Conservation (phyloP, 2,329 filamentous ascomycete species). For the Albifimbria verrucaria region DNA sequence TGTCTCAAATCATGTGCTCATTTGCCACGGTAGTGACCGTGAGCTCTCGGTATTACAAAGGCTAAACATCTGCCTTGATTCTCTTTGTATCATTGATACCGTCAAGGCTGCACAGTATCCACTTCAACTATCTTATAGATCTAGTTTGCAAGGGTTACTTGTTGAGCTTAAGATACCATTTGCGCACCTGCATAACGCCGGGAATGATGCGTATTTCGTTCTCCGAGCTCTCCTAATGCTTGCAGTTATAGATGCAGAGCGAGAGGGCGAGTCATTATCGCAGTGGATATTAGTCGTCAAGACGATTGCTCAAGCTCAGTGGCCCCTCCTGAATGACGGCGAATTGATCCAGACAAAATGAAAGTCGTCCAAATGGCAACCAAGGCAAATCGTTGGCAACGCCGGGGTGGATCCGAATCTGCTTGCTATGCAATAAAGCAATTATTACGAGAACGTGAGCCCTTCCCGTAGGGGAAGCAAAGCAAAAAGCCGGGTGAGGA, state of each 20-base stretch:
- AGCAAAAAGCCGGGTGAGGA: too few relatives aligned
- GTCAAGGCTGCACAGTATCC: slow-evolving; percentile 20
- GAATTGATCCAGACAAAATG: not conserved
- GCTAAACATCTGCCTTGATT: slow-evolving; percentile 12
- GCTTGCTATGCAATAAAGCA: too few relatives aligned
- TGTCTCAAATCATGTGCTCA: slow-evolving; percentile 4
- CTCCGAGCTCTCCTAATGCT: slow-evolving; percentile 14
- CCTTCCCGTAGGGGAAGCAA: too few relatives aligned
- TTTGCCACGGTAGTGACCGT: slow-evolving; percentile 4
- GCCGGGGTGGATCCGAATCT: too few relatives aligned
- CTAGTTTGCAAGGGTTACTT: slow-evolving; percentile 16
- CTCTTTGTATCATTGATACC: slow-evolving; percentile 19
- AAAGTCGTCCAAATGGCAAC: not conserved
- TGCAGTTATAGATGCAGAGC: slow-evolving; percentile 2
- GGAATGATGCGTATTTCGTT: slow-evolving; percentile 21
- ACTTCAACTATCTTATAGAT: slow-evolving; percentile 18
- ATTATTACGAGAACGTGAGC: too few relatives aligned
- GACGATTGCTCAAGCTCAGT: not conserved
- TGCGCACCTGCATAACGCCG: slow-evolving; percentile 16
- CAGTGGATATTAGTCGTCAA: not conserved
- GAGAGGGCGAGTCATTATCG: not conserved
- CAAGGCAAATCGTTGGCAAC: not conserved
- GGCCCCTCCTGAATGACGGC: not conserved
- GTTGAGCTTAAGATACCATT: slow-evolving; percentile 13
- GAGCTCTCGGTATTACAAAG: slow-evolving; percentile 10